Evolutionary conservation across 108 stramenopile genomes (phyloP).

Genomic region (Skeletonema marinoi): DNA sequence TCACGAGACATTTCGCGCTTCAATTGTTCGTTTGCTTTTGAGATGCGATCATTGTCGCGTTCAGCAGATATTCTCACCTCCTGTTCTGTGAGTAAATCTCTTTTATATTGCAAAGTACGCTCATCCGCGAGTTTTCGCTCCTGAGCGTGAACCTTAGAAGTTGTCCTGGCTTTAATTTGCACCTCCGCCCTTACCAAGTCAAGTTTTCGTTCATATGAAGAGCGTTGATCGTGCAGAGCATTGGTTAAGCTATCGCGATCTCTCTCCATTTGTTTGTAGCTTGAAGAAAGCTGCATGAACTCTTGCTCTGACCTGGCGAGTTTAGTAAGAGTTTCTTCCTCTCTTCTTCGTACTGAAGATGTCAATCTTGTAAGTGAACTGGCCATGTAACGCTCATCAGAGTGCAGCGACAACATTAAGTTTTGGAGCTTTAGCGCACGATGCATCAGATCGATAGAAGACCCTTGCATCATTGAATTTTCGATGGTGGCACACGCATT

Average conservation of each 20-base stretch:
- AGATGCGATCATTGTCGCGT: background rate
- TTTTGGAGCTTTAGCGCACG: conserved; percentile 43
- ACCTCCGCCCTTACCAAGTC: conserved; percentile 33
- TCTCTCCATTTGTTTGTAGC: conserved; percentile 10
- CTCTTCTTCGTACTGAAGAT: conserved; percentile 4
- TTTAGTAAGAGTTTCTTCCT: conserved; percentile 14
- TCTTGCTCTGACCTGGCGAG: conserved; percentile 13
- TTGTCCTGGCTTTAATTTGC: conserved; percentile 10
- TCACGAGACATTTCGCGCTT: conserved; percentile 13
- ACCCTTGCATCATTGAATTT: conserved; percentile 34
- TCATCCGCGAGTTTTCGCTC: conserved; percentile 44
- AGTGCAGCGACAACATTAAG: conserved; percentile 6
- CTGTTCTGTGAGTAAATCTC: conserved; percentile 16
- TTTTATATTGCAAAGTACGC: conserved; percentile 1
- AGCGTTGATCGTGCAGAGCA: conserved; percentile 28
- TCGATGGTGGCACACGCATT: conserved; percentile 13
- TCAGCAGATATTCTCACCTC: conserved; percentile 16
- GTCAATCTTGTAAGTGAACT: conserved; percentile 18
- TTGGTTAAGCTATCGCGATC: conserved; percentile 26
- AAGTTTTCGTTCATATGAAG: conserved; percentile 29
- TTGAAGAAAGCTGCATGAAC: conserved; percentile 3
- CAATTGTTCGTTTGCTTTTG: conserved; percentile 17
- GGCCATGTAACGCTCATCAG: conserved; percentile 30
- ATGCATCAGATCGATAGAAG: conserved; percentile 40
- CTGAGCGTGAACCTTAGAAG: conserved; percentile 23